These are phyloP conservation scores for Mycena belliarum DNA, from an alignment of 768 basidiomycete species.

Conservation along the genomic window DNA sequence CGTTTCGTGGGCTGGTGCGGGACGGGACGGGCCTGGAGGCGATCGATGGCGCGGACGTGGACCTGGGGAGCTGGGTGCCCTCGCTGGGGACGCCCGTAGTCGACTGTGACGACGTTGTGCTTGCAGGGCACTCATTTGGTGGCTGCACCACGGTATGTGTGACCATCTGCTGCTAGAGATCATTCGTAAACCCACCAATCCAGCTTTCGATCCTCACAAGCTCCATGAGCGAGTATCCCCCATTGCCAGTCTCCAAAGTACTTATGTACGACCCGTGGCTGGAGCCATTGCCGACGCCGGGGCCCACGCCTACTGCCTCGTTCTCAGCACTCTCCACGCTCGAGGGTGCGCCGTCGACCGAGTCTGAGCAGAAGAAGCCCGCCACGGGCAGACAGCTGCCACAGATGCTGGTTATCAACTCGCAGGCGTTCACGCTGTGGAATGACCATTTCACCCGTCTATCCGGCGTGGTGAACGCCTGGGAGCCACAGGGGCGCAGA, in stretches of 20 bases:
- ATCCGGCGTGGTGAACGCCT: slow-evolving; percentile 50
- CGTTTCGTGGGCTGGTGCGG: slow-evolving; percentile 56
- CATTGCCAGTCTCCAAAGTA: slow-evolving; percentile 56
- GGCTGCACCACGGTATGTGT: slow-evolving; percentile 46
- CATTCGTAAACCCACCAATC: neutral
- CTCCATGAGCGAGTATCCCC: slow-evolving; percentile 34
- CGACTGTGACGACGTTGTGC: slow-evolving; percentile 35
- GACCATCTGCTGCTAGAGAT: neutral
- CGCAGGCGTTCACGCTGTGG: slow-evolving; percentile 81
- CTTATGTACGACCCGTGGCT: slow-evolving; percentile 85
- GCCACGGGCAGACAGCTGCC: slow-evolving; percentile 5
- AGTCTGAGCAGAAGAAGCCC: slow-evolving; percentile 2
- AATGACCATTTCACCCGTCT: slow-evolving; percentile 67
- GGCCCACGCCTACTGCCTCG: slow-evolving; percentile 39
- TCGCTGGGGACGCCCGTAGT: slow-evolving; percentile 29
- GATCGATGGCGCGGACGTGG: slow-evolving; percentile 36
- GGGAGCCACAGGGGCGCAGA: slow-evolving; percentile 48
- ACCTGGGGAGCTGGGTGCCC: slow-evolving; percentile 43
- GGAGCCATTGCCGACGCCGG: slow-evolving; percentile 68
- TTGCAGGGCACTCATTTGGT: slow-evolving; percentile 50
- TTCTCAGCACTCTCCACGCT: slow-evolving; percentile 8
- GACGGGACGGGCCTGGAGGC: slow-evolving; percentile 38
- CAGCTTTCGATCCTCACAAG: slow-evolving; percentile 63
- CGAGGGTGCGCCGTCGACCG: neutral
- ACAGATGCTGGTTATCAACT: slow-evolving; percentile 70